Percentiles rank a stretch among this genome's conserved stretches.
phyloP scores from a whole-genome alignment of 306 rosid genomes.

The Trifolium repens region DNA sequence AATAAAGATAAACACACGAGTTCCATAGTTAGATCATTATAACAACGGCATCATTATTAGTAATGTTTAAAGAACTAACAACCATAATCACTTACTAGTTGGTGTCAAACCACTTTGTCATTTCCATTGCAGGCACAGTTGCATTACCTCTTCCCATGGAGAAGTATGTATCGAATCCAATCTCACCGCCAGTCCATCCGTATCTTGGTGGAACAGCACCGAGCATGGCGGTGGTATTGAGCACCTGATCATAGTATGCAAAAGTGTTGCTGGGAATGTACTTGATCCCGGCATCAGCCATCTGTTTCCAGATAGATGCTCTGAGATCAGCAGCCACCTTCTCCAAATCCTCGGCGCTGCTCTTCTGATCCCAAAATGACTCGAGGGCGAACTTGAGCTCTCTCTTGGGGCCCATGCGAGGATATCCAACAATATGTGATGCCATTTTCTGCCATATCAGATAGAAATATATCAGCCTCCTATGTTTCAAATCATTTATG shows the following conservation, averaged over 20 bases:
- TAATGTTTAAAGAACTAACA: not conserved
- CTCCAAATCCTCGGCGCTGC: conserved; percentile 74
- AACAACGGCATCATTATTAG: not conserved
- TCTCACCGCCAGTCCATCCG: conserved; percentile 82
- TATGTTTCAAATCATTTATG: not conserved
- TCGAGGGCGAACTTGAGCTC: conserved; percentile 89
- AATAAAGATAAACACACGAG: conserved; percentile 25
- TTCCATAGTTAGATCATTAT: conserved; percentile 21
- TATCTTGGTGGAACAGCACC: conserved; percentile 91
- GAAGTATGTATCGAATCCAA: conserved; percentile 80
- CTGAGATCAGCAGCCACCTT: conserved; percentile 81
- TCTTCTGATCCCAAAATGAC: conserved; percentile 89
- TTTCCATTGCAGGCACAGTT: conserved; percentile 88
- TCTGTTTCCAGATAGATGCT: conserved; percentile 89
- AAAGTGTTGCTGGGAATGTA: conserved; percentile 90
- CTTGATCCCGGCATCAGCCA: conserved; percentile 76
- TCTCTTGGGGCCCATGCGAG: conserved; percentile 96
- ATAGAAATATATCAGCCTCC: conserved; percentile 39
- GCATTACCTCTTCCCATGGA: conserved; percentile 95
- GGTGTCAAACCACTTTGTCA: conserved; percentile 98
- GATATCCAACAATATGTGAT: conserved; percentile 93
- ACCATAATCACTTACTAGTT: conserved; percentile 68
- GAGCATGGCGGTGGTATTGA: conserved; percentile 74
- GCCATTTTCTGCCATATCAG: conserved; percentile 68
- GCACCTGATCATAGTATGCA: conserved; percentile 81